A percentile compares a stretch with the other conserved stretches of the same genome.
Evolutionary conservation across 202 grass and related monocot species (phyloP).

Genomic region (Schoenoplectus triqueter): DNA sequence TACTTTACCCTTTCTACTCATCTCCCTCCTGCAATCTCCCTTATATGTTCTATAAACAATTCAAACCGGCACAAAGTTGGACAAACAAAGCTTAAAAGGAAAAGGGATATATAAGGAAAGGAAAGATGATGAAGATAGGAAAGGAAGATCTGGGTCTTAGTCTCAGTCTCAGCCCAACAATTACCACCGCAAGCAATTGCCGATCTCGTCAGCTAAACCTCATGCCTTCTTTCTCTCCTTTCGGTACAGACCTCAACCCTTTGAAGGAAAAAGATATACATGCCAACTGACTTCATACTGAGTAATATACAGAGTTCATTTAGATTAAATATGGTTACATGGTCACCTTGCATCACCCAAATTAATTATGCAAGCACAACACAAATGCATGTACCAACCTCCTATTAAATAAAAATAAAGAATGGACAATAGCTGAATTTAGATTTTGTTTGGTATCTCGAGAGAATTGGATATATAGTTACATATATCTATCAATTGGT

Average conservation of each 20-base stretch:
- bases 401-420: background rate
- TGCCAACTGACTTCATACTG: background rate
- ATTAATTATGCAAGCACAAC: background rate
- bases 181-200: conserved; percentile 49
- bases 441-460: background rate
- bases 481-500: background rate
- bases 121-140: conserved; percentile 60
- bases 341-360: background rate
- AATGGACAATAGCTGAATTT: background rate
- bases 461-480: background rate
- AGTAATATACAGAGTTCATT: background rate
- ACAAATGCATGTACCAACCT: background rate
- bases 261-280: background rate
- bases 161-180: conserved; percentile 69
- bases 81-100: conserved; percentile 24
- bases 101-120: background rate
- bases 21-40: conserved; percentile 48
- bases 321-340: background rate
- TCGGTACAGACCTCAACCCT: conserved; percentile 2
- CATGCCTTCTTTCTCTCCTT: conserved; percentile 49
- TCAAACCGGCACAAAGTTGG: background rate
- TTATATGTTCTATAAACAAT: conserved; percentile 41
- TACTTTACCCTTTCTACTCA: conserved; percentile 61
- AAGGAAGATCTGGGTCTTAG: conserved; percentile 79
- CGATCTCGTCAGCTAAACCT: conserved; percentile 45